Evolutionary conservation across 2,329 filamentous ascomycete species (phyloP).

Genomic region (Curvularia eragrostidis): DNA sequence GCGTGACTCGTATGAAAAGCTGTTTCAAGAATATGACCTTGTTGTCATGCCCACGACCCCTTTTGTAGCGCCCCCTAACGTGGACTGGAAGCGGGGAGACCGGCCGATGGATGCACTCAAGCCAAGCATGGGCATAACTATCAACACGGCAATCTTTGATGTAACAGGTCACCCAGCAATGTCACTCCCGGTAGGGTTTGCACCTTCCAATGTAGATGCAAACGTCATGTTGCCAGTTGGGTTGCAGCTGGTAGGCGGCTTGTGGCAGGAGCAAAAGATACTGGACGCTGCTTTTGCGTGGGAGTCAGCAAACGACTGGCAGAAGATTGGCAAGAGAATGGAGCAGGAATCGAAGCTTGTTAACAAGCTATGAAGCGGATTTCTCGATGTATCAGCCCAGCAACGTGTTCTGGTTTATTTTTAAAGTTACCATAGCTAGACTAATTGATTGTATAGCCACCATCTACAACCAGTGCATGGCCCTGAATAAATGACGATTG

Average conservation of each 20-base stretch:
- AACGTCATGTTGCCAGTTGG: conserved; percentile 45
- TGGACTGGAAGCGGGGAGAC: conserved; percentile 35
- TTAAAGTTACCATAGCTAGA: neutral
- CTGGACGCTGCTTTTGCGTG: conserved; percentile 38
- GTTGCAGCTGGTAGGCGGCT: conserved; percentile 50
- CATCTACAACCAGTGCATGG: conserved; percentile 57
- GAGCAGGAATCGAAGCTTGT: conserved; percentile 15
- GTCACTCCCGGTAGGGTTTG: conserved; percentile 37
- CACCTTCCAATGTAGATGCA: conserved; percentile 28
- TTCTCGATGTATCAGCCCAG: neutral
- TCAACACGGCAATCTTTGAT: conserved; percentile 41
- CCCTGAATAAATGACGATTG: conserved; percentile 63
- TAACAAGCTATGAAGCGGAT: conserved; percentile 19
- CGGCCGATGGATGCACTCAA: conserved; percentile 37
- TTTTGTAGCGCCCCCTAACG: conserved; percentile 32
- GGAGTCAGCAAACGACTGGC: conserved; percentile 41
- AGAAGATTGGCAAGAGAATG: conserved; percentile 7
- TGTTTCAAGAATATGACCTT: conserved; percentile 48
- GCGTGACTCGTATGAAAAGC: conserved; percentile 49
- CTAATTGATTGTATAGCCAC: conserved; percentile 45
- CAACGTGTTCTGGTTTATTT: neutral
- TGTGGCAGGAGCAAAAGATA: conserved; percentile 48
- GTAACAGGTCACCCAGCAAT: conserved; percentile 43
- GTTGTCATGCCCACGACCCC: conserved; percentile 52
- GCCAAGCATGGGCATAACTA: conserved; percentile 40